Evolutionary conservation across 2,329 filamentous ascomycete species (phyloP).

Genomic region (Penicillium sp.): DNA sequence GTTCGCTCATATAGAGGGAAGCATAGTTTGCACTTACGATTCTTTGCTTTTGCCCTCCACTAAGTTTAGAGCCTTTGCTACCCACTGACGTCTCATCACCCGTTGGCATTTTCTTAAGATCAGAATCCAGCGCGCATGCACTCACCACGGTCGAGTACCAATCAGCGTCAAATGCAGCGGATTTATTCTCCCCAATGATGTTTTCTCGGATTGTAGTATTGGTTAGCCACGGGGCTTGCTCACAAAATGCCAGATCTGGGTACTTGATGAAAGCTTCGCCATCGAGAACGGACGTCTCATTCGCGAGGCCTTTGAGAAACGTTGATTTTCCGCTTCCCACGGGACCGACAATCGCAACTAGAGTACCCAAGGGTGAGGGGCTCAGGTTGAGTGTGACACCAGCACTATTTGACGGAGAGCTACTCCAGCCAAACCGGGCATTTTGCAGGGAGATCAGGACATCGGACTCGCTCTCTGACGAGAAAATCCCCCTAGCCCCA

Average conservation of each 20-base stretch:
- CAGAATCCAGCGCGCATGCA: conserved; percentile 27
- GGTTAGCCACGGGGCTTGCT: conserved; percentile 27
- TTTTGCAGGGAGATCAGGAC: conserved; percentile 3
- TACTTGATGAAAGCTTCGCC: conserved; percentile 15
- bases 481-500: too few species aligned
- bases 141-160: conserved; percentile 17
- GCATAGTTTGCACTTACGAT: conserved; percentile 22
- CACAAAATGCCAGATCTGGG: conserved; percentile 27
- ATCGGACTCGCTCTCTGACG: too few species aligned
- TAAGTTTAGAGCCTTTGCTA: conserved; percentile 45
- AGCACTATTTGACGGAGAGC: background rate
- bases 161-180: conserved; percentile 9
- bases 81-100: conserved; percentile 41
- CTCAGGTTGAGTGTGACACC: conserved; percentile 2
- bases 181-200: conserved; percentile 24
- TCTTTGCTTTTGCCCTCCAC: conserved; percentile 48
- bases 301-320: conserved; percentile 35
- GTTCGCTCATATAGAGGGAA: too few species aligned
- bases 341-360: conserved; percentile 44
- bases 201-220: conserved; percentile 31
- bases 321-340: conserved; percentile 52
- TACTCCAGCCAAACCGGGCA: conserved; percentile 10
- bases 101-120: conserved; percentile 28
- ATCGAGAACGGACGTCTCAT: conserved; percentile 25
- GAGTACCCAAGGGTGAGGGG: conserved; percentile 23